Evolutionary conservation across 768 basidiomycete species (phyloP), one percentile per base, ranked within the genome.

Genomic region (Leccinum barrowsii): DNA sequence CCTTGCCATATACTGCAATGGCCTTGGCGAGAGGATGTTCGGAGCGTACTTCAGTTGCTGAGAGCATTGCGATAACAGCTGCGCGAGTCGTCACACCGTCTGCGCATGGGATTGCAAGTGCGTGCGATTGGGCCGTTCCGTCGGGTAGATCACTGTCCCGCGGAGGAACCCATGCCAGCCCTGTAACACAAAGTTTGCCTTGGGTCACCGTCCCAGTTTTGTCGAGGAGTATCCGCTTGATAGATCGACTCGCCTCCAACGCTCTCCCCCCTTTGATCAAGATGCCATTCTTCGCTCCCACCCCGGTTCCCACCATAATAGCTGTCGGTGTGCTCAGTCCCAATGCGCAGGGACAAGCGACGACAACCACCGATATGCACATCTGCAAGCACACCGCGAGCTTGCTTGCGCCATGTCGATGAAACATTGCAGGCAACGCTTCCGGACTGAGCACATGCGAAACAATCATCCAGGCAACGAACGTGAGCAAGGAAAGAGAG

Each of bases 291-390:
- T 90, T 83, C 8, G 97, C 97, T 2, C 97, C 97, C 57, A 98
- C 86, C 1, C 97, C 97, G 0, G 96, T 98, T 17, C 97, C 97
- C 32, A 98, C 97, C 97, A 98, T 98, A 74, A 98, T 94, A 2
- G 96, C 97, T 0, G 97, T 98, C 1, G 97, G 97, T 0, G 96
- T 98, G 56, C 92, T 92, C 58, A 98, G 81, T 5, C 96, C 97
- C 34, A 99, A 82, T 0, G 97, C 96, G 70, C 97, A 99, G 0
- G 97, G 97, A 73, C 97, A 99, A 21, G 97, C 96, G 53, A 99
- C 94, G 51, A 99, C 97, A 59, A 99, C 84, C 61, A 98, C 97
- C 42, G 92, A 94, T 69, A 98, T 99, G 73, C 96, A 98, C 67
- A 99, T 86, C 76, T 96, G 94, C 50, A 99, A 78, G 70, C 95